A percentile compares a stretch with the other conserved stretches of the same genome.
Evolutionary conservation across 2,329 filamentous ascomycete species (phyloP).

Genomic region (Emericellopsis cladophorae): DNA sequence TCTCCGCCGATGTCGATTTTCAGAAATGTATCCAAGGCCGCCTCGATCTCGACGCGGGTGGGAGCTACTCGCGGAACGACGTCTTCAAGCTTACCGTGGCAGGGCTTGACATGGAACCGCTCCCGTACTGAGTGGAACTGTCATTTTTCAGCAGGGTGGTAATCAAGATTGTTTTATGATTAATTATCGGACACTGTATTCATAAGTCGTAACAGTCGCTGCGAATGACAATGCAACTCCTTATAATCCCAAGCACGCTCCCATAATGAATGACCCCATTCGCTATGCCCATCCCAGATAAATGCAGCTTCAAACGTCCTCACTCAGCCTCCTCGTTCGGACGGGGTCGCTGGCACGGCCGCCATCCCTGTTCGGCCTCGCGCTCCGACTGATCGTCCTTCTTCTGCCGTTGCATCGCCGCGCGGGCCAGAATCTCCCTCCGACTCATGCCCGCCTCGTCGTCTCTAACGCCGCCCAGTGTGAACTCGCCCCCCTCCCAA

Average conservation of each 20-base stretch:
- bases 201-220: background rate
- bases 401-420: constrained; percentile 20
- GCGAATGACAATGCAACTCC: background rate
- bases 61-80: constrained; percentile 69
- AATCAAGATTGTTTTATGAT: background rate
- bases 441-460: constrained; percentile 42
- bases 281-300: background rate
- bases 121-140: constrained; percentile 31
- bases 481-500: constrained; percentile 70
- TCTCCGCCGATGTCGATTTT: constrained; percentile 68
- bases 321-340: constrained; percentile 11
- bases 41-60: constrained; percentile 72
- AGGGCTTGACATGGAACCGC: constrained; percentile 43
- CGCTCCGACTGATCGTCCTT: constrained; percentile 18
- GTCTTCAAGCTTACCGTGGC: constrained; percentile 47
- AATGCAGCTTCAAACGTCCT: background rate
- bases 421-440: constrained; percentile 59
- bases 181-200: background rate
- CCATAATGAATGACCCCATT: background rate
- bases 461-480: constrained; percentile 46
- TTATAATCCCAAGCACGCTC: background rate
- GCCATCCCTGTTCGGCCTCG: constrained; percentile 16
- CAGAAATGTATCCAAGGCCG: constrained; percentile 76
- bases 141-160: no score
- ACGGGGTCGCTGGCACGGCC: constrained; percentile 11